Base-by-base conservation (phyloP, 1,284 basidiomycete species). In the Sutorius eximius region DNA sequence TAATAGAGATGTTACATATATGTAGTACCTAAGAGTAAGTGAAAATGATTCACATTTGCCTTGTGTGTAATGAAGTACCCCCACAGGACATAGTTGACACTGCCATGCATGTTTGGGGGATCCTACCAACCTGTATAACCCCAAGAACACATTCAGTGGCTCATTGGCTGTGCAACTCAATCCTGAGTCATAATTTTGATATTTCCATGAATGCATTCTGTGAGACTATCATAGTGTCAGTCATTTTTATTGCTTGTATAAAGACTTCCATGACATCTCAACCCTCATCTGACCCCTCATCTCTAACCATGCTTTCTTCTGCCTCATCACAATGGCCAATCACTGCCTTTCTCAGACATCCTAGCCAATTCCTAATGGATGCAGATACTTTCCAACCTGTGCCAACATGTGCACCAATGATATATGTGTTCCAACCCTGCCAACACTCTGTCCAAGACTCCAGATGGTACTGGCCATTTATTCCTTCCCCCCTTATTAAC, bases 221-320 rank as follows among this genome's bases (percentile, higher is more conserved):
- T 3, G 20, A 7, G 2, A 4, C 10, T 6, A 13, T n/a, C 5
- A 4, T 1, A 9, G 27, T 11, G 27, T 41, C n/a, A 22, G 1
- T 12, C 5, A 20, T 27, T 16, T 6, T 33, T 12, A 8, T 43
- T 6, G 3, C 3, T 11, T 9, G 10, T 59, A 55, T 56, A 59
- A 59, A 13, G 29, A 18, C 27, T n/a, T n/a, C n/a, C 24, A n/a
- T 20, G 12, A 10, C 5, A 11, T 6, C 29, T 29, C 12, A 6
- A 6, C n/a, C 4, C 32, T 13, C 53, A 2, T 3, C 29, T 8
- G 16, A 36, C 27, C 33, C 15, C 9, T 10, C 40, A 8, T 12
- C 1, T n/a, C 18, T 8, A 32, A 63, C 4, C 15, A 66, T 63
- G 64, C 3, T 20, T 12, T 37, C 37, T 16, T 55, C 34, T 11